Evolutionary conservation across 208 protist genomes (phyloP), one percentile per base, ranked within the genome.

Genomic region (Acanthamoeba triangularis): DNA sequence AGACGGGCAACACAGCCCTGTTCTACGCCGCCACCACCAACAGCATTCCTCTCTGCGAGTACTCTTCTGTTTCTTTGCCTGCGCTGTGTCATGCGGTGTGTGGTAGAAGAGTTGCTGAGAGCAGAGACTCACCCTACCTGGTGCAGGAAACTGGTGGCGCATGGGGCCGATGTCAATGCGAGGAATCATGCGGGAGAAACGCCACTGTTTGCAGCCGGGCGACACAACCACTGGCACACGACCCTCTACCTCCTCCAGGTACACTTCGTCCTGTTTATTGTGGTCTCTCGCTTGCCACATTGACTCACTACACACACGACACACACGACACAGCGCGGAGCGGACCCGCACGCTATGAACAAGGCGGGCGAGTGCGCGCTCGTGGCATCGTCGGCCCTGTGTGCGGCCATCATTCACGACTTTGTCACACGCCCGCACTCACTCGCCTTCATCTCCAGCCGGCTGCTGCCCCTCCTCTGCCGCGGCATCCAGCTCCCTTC

Each of bases 351-450:
- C 28, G 74, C 74, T 0, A 44, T 23, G 8, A 84, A 84, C 74
- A 54, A 84, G 16, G 74, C 74, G 2, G 74, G 74, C 74, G 74
- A 84, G 41, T 84, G 74, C 33, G 74, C 54, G 41, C 74, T 84
- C 14, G 4, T 49, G 30, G 44, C 74, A 25, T 44, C 74, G 25
- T 84, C 37, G 74, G 16, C 74, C 25, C 44, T 84, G 25, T 84
- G 23, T 23, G 74, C 74, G 18, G 74, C 74, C 28, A 30, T 84
- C 23, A 49, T 84, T 16, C 33, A 84, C 74, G 74, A 84, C 74
- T 84, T 84, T 84, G 74, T 84, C 44, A 23, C 37, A 37, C 35
- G 74, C 5, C 74, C 74, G 1, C 74, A 37, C 37, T 54, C 74
- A 23, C 74, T 84, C 5, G 23, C 6, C 37, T 84, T 49, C 37